These are phyloP conservation scores for Candida ulmi DNA, from an alignment of 805 yeast species.

Conservation along the genomic window DNA sequence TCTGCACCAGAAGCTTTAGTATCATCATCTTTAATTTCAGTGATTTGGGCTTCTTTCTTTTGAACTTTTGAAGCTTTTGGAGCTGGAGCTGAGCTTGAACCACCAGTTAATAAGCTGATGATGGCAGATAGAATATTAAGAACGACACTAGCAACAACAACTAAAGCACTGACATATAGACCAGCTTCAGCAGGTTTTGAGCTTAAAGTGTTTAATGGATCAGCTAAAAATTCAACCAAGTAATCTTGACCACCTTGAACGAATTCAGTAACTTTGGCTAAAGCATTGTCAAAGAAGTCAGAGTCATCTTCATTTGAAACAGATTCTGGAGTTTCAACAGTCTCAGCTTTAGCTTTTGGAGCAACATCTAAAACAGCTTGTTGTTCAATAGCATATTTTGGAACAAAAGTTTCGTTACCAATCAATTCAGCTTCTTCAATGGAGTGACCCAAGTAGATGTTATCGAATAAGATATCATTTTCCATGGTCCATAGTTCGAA, in stretches of 20 bases:
- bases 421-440: slow-evolving; percentile 77
- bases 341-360: slow-evolving; percentile 34
- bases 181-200: slow-evolving; percentile 47
- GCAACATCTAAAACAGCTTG: slow-evolving; percentile 32
- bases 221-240: slow-evolving; percentile 33
- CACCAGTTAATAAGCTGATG: slow-evolving; percentile 15
- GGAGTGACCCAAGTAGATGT: slow-evolving; percentile 80
- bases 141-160: slow-evolving; percentile 34
- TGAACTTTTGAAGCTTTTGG: slow-evolving; percentile 2
- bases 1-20: slow-evolving; percentile 8
- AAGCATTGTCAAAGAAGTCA: slow-evolving; percentile 11
- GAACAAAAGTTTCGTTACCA: slow-evolving; percentile 69
- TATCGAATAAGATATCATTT: slow-evolving; percentile 67
- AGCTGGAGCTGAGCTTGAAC: slow-evolving; percentile 12
- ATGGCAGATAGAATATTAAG: slow-evolving; percentile 39
- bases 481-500: slow-evolving; percentile 91
- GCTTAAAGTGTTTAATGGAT: slow-evolving; percentile 40
- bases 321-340: background rate
- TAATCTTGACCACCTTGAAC: slow-evolving; percentile 26
- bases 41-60: slow-evolving; percentile 2
- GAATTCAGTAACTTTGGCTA: slow-evolving; percentile 15
- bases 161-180: slow-evolving; percentile 37
- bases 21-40: slow-evolving; percentile 9
- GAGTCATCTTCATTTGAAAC: slow-evolving; percentile 7
- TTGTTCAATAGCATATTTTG: slow-evolving; percentile 49